phyloP scores from a whole-genome alignment of 192 early-diverging fungal species.

The Dispira simplex region DNA sequence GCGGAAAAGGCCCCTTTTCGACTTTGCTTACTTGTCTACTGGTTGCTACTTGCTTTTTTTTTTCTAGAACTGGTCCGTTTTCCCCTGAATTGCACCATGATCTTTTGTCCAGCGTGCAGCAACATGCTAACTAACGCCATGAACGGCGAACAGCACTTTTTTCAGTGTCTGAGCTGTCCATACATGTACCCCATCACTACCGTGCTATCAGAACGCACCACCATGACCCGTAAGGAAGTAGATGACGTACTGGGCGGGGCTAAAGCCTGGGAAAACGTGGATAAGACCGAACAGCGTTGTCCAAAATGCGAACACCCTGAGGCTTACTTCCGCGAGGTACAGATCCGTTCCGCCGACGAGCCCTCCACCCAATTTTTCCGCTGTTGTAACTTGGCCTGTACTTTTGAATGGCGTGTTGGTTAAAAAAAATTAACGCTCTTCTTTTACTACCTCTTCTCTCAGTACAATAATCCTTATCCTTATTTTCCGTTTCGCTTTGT shows the following conservation, averaged over 20 bases:
- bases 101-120: constrained; percentile 79
- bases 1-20: too few species aligned
- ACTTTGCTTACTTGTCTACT: too few species aligned
- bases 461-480: too few species aligned
- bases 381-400: constrained; percentile 53
- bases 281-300: constrained; percentile 35
- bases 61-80: too few species aligned
- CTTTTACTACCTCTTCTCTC: too few species aligned
- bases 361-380: constrained; percentile 88
- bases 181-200: constrained; percentile 57
- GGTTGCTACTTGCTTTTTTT: too few species aligned
- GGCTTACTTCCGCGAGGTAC: constrained; percentile 77
- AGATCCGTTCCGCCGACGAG: constrained; percentile 91
- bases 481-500: too few species aligned
- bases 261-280: constrained; percentile 80
- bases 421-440: too few species aligned
- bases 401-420: constrained; percentile 55
- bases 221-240: constrained; percentile 64
- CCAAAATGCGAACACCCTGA: constrained; percentile 50
- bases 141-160: constrained; percentile 36
- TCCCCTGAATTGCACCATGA: constrained; percentile 28
- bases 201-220: constrained; percentile 42
- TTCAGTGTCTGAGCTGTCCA: constrained; percentile 77
- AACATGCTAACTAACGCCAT: constrained; percentile 54
- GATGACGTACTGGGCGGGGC: constrained; percentile 90